Base-by-base conservation (phyloP, 2,329 filamentous ascomycete genomes). In the Penicillium sp. region DNA sequence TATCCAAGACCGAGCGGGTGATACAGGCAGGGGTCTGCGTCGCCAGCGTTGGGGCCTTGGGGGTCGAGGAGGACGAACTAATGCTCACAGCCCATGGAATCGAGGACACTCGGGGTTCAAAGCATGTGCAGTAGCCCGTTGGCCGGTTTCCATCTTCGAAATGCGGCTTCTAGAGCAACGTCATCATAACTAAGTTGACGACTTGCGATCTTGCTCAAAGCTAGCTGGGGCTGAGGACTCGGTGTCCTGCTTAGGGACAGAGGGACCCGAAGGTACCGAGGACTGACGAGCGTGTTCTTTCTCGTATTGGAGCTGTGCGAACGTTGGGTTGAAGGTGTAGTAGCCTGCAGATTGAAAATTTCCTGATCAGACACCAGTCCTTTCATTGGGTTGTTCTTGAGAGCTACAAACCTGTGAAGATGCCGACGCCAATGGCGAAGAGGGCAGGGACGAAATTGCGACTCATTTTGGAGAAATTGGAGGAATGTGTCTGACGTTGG, bases 251-350 rank as follows among this genome's bases (percentile, higher is more conserved):
- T 56, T 49, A 7, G 42, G 18, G 34, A 31, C 8, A 47, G 43
- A 29, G 27, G 44, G 3, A 32, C 43, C 34, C 22, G 53, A 42
- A 3, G 22, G 14, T 18, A 32, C 8, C n/a, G 45, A 55, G 21
- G 63, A 61, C 57, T 55, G 50, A 13, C 48, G 54, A 1, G 43
- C 22, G 1, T 54, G 64, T 2, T 46, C 45, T 45, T 69, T 69
- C 32, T 74, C 70, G 39, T 55, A 48, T 22, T 74, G 66, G 32
- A 74, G 61, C 44, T 75, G 66, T 41, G 69, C 64, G 42, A 75
- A 69, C 18, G 73, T 68, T 21, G 75, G 75, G 48, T 77, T 71
- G 64, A 77, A 77, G 50, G 70, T 72, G 57, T 75, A 72, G 59
- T 77, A 76, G 40, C 75, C 75, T 77, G 57, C 32, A 48, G 44